Conservation (phyloP, 345 rosid species). For the Heritiera littoralis region DNA sequence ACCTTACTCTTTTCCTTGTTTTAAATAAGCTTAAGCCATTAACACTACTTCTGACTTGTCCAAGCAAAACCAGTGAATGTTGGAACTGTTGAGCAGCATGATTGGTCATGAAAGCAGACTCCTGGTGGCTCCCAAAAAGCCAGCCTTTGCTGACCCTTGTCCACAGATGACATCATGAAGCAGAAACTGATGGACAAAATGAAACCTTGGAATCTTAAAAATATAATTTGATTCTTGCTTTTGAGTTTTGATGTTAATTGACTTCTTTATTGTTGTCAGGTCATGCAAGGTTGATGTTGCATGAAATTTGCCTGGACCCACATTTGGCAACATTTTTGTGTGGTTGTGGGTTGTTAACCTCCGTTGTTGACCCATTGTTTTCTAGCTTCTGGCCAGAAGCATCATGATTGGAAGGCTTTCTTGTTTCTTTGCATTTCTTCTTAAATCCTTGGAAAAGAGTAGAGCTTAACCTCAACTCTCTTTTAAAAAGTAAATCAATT, state of each 20-base stretch:
- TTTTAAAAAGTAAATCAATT: neutral
- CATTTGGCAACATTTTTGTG: neutral
- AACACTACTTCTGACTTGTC: neutral
- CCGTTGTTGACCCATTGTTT: neutral
- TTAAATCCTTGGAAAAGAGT: neutral
- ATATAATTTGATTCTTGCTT: neutral
- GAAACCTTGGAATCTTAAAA: neutral
- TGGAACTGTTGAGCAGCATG: neutral
- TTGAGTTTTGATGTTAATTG: neutral
- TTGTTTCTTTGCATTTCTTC: neutral
- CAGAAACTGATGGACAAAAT: constrained; percentile 1
- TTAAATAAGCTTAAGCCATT: neutral
- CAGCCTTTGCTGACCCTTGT: neutral
- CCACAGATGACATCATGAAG: neutral
- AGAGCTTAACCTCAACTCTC: neutral
- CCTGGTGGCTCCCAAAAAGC: neutral
- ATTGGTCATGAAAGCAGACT: neutral
- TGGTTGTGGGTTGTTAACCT: constrained; percentile 3
- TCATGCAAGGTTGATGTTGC: neutral
- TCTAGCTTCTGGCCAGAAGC: neutral
- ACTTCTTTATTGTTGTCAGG: neutral
- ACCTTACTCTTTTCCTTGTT: no score
- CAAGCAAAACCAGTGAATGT: neutral
- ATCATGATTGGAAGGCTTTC: neutral
- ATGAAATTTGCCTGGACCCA: neutral